Conservation (phyloP, 2,329 filamentous ascomycete species). For the Metarhizium rileyi region DNA sequence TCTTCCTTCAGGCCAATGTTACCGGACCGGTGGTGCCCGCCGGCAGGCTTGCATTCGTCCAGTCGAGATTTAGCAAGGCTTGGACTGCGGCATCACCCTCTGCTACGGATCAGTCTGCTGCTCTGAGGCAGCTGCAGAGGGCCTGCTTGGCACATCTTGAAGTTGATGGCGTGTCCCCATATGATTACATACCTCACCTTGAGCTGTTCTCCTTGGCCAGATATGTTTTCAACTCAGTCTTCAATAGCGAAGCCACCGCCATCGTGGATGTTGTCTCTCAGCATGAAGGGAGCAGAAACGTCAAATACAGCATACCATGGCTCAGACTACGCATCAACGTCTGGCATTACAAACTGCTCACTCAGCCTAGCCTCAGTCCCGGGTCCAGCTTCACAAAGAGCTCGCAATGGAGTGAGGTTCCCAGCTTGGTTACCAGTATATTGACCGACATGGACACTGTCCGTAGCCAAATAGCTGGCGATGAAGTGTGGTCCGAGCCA, state of each 20-base stretch:
- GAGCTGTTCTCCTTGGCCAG: slow-evolving; percentile 73
- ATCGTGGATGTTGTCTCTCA: slow-evolving; percentile 17
- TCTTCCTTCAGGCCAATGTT: slow-evolving; percentile 79
- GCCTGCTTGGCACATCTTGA: slow-evolving; percentile 59
- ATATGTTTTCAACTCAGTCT: slow-evolving; percentile 30
- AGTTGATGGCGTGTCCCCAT: slow-evolving; percentile 78
- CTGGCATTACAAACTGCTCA: slow-evolving; percentile 53
- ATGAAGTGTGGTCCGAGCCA: slow-evolving; percentile 26
- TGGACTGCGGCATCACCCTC: slow-evolving; percentile 14
- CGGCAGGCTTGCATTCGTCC: slow-evolving; percentile 17
- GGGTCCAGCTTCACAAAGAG: slow-evolving; percentile 46
- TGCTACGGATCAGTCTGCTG: not conserved
- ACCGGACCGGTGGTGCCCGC: slow-evolving; percentile 67
- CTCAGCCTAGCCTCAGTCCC: slow-evolving; percentile 43
- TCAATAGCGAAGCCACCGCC: slow-evolving; percentile 14
- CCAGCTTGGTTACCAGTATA: slow-evolving; percentile 42
- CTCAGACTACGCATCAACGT: slow-evolving; percentile 63
- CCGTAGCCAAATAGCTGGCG: slow-evolving; percentile 25
- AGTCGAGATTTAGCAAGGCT: slow-evolving; percentile 30
- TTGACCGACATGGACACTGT: slow-evolving; percentile 32
- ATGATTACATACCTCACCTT: slow-evolving; percentile 71
- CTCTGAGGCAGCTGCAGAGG: slow-evolving; percentile 35
- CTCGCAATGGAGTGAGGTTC: slow-evolving; percentile 50
- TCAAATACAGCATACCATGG: slow-evolving; percentile 45
- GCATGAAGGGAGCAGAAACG: slow-evolving; percentile 30